Conservation (phyloP, 2,329 filamentous ascomycete genomes). For the Verticillium zaregamsianum region DNA sequence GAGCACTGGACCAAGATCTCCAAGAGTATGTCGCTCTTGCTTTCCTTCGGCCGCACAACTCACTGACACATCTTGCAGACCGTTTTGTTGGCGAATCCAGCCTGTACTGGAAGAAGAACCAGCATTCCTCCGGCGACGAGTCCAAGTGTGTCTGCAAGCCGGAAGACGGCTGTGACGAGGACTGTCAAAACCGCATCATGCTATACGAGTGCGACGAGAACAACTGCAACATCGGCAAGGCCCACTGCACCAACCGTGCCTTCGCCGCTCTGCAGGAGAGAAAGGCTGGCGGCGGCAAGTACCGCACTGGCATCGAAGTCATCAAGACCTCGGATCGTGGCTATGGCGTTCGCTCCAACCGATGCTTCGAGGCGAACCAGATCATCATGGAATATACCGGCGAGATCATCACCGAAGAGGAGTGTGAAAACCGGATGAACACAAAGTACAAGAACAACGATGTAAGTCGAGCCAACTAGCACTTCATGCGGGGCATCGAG, state of each 20-base stretch:
- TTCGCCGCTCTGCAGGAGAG: constrained; percentile 78
- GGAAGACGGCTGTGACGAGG: constrained; percentile 79
- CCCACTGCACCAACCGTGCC: constrained; percentile 76
- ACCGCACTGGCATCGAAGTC: constrained; percentile 90
- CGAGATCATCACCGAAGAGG: constrained; percentile 92
- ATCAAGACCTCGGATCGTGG: constrained; percentile 86
- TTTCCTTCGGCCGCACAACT: constrained; percentile 8
- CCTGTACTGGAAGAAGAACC: constrained; percentile 75
- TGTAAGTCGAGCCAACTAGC: constrained; percentile 43
- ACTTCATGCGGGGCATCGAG: constrained; percentile 7
- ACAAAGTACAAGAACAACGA: constrained; percentile 91
- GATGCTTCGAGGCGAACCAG: constrained; percentile 81
- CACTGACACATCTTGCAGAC: constrained; percentile 51
- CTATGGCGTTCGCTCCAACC: constrained; percentile 86
- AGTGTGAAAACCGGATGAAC: constrained; percentile 91
- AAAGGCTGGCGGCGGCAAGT: constrained; percentile 74
- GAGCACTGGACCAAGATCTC: constrained; percentile 90
- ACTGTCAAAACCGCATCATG: constrained; percentile 95
- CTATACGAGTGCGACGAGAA: constrained; percentile 91
- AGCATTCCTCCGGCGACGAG: constrained; percentile 68
- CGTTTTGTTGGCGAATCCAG: constrained; percentile 84
- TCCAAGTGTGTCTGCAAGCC: constrained; percentile 74
- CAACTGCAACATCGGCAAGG: constrained; percentile 78
- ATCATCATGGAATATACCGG: constrained; percentile 99
- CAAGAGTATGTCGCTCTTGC: constrained; percentile 61